These are phyloP conservation scores for Penicillium dipodomyicola DNA, from an alignment of 495 filamentous ascomycete genomes.

Conservation along the genomic window DNA sequence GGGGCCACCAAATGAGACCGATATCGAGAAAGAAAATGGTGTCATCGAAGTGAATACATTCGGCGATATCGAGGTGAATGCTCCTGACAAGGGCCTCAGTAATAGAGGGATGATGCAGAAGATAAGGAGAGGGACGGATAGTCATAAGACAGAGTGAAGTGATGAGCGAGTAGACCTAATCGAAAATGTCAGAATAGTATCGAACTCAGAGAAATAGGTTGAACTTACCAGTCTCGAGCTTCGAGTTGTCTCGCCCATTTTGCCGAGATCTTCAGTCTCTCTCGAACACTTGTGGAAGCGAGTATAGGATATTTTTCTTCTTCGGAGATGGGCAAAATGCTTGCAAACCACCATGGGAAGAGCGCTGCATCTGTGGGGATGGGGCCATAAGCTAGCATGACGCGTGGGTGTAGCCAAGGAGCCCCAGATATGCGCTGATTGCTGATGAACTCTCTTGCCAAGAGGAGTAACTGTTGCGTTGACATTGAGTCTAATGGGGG, in stretches of 20 bases:
- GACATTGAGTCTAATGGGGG: slow-evolving; percentile 58
- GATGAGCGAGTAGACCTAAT: slow-evolving; percentile 36
- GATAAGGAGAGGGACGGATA: slow-evolving; percentile 48
- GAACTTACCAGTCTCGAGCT: slow-evolving; percentile 65
- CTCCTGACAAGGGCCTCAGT: slow-evolving; percentile 22
- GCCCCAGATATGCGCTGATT: slow-evolving; percentile 63
- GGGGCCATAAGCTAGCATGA: slow-evolving; percentile 71
- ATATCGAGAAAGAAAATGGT: slow-evolving; percentile 41
- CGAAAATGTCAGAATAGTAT: slow-evolving; percentile 16
- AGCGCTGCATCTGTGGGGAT: slow-evolving; percentile 69
- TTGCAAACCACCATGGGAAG: slow-evolving; percentile 92
- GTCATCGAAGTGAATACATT: slow-evolving; percentile 34
- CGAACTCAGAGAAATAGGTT: neutral
- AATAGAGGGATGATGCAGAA: slow-evolving; percentile 34
- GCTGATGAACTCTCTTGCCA: slow-evolving; percentile 63
- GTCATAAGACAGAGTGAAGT: slow-evolving; percentile 47
- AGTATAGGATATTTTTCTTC: slow-evolving; percentile 77
- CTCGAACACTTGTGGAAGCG: slow-evolving; percentile 67
- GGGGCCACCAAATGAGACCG: slow-evolving; percentile 39
- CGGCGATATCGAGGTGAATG: slow-evolving; percentile 26
- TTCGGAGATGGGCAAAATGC: slow-evolving; percentile 71
- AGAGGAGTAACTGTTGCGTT: slow-evolving; percentile 64
- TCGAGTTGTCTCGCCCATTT: slow-evolving; percentile 74
- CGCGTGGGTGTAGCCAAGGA: slow-evolving; percentile 68
- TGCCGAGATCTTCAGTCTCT: slow-evolving; percentile 75